phyloP scores from a whole-genome alignment of 1,284 basidiomycete genomes.

The Irpex rosettiformis region DNA sequence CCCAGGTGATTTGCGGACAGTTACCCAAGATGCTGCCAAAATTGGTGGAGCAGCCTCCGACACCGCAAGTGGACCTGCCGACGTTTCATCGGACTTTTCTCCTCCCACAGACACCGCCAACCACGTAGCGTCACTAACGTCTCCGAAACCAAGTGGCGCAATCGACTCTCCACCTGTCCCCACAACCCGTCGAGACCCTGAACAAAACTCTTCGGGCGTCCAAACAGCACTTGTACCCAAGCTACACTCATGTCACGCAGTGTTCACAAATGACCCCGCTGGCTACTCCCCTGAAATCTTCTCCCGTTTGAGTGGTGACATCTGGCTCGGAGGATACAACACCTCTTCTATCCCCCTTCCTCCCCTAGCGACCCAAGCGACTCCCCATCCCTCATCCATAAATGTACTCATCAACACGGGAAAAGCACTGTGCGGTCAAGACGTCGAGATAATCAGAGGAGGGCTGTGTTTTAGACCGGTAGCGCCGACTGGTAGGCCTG shows the following conservation, averaged over 20 bases:
- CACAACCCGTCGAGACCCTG: not conserved
- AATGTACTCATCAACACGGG: conserved; percentile 10
- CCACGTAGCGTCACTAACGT: not conserved
- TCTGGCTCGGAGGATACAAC: conserved; percentile 37
- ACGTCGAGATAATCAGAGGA: conserved; percentile 22
- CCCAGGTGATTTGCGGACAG: not conserved
- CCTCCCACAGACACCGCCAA: conserved; percentile 1
- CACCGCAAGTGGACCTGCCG: not conserved
- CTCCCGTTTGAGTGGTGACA: conserved; percentile 30
- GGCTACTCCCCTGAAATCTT: conserved; percentile 36
- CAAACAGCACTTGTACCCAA: not conserved
- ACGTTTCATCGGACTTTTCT: conserved; percentile 1
- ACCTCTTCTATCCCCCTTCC: conserved; percentile 26
- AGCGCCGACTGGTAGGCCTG: conserved; percentile 27
- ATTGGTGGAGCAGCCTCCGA: not conserved
- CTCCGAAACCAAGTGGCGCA: not conserved
- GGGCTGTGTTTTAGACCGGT: conserved; percentile 35
- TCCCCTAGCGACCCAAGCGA: conserved; percentile 21
- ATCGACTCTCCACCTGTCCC: not conserved
- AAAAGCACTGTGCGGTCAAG: conserved; percentile 9
- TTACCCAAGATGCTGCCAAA: not conserved
- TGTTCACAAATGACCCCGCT: conserved; percentile 29
- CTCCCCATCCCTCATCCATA: conserved; percentile 14
- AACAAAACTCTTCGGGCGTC: not conserved
- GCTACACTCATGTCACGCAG: conserved; percentile 26